Conservation (phyloP, 2,329 filamentous ascomycete species). For the Penicillium fuscoglaucum region DNA sequence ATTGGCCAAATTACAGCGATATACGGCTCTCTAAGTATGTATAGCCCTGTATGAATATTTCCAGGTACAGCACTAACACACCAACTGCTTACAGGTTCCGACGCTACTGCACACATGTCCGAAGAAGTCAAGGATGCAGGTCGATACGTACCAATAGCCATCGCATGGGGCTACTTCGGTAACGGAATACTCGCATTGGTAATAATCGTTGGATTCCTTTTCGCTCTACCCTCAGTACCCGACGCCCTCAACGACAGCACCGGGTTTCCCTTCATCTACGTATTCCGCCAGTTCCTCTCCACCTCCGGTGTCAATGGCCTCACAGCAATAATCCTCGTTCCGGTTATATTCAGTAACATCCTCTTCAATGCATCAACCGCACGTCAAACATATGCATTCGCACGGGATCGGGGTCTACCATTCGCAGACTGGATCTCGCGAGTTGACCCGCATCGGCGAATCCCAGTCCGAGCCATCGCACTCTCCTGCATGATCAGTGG, state of each 20-base stretch:
- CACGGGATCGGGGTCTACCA: slow-evolving; percentile 47
- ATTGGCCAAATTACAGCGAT: slow-evolving; percentile 40
- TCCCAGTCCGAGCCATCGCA: slow-evolving; percentile 46
- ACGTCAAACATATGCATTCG: slow-evolving; percentile 46
- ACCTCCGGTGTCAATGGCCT: slow-evolving; percentile 30
- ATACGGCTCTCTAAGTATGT: slow-evolving; percentile 31
- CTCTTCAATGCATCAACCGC: slow-evolving; percentile 43
- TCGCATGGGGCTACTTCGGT: slow-evolving; percentile 47
- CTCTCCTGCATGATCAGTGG: slow-evolving; percentile 34
- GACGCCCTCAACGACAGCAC: slow-evolving; percentile 44
- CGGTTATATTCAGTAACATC: slow-evolving; percentile 43
- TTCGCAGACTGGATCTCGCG: slow-evolving; percentile 42
- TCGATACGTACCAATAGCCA: slow-evolving; percentile 48
- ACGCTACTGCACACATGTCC: slow-evolving; percentile 42
- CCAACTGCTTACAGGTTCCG: slow-evolving; percentile 25
- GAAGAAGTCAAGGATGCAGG: slow-evolving; percentile 52
- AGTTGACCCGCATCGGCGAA: slow-evolving; percentile 38
- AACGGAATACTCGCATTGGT: slow-evolving; percentile 49
- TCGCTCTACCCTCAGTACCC: slow-evolving; percentile 36
- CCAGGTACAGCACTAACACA: neutral
- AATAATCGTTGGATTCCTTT: slow-evolving; percentile 47
- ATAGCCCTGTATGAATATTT: neutral
- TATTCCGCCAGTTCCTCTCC: slow-evolving; percentile 41
- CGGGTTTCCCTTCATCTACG: slow-evolving; percentile 50
- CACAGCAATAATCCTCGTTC: slow-evolving; percentile 45